phyloP scores from a whole-genome alignment of 2,329 filamentous ascomycete species.

The Apiospora kogelbergensis region DNA sequence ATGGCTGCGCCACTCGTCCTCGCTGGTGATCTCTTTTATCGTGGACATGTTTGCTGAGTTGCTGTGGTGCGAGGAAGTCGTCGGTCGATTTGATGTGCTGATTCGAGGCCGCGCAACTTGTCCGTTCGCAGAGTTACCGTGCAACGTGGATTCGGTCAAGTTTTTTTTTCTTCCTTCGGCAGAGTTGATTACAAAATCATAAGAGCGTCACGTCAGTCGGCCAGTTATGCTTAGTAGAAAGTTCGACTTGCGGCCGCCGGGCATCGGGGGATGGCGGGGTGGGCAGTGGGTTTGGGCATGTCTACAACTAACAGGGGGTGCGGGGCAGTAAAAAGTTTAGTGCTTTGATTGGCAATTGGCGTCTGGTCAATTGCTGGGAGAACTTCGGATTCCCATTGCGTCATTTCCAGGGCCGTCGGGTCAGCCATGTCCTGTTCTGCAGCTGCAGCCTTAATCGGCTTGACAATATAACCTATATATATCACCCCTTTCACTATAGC shows the following conservation, averaged over 20 bases:
- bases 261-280: conserved; percentile 8
- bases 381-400: conserved; percentile 6
- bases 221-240: neutral
- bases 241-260: neutral
- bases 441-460: no score
- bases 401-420: neutral
- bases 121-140: neutral
- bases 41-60: conserved; percentile 61
- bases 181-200: neutral
- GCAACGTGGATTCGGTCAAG: neutral
- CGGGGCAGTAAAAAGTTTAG: conserved; percentile 4
- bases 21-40: conserved; percentile 73
- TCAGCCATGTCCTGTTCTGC: neutral
- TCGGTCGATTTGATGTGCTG: neutral
- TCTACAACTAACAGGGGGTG: neutral
- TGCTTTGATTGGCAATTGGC: conserved; percentile 7
- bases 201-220: neutral
- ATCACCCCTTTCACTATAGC: conserved; percentile 1
- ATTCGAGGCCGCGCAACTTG: no score
- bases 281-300: no score
- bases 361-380: conserved; percentile 10
- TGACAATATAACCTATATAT: neutral
- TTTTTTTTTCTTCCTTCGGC: neutral
- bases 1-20: conserved; percentile 71
- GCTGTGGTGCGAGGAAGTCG: no score